Evolutionary conservation across 2,329 filamentous ascomycete species (phyloP), one percentile per base, ranked within the genome.

Genomic region (Trichoderma atrobrunneum): DNA sequence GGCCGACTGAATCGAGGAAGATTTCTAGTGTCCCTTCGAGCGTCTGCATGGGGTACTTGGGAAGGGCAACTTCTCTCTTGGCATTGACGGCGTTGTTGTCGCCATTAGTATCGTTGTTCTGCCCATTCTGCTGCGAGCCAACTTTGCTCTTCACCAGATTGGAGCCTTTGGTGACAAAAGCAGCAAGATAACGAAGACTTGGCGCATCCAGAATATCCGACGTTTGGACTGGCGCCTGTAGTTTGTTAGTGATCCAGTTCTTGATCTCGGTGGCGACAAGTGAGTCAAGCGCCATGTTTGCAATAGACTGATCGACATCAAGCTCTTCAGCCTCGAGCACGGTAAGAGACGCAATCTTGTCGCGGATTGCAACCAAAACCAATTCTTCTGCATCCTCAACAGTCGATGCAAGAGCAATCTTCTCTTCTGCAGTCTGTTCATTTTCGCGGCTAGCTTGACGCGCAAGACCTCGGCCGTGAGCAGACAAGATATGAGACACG

Each of bases 201-300:
- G 56, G 57, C 0, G 66, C 66, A 51, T 70, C 66, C 12, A 70
- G 4, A 32, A 70, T 70, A 12, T 70, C 66, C 4, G 66, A 70
- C 8, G n/a, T 70, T 28, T 70, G 66, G 11, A 62, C 39, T 7
- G 66, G 54, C 18, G 74, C 76, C 48, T 76, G 74, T 14, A 78
- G 72, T 54, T 74, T 74, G 64, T 74, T 70, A 7, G 72, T 75
- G 21, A 78, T 76, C 77, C 77, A 78, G 43, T 80, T 80, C 56
- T 77, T 73, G 34, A 81, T 66, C 74, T 81, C 79, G 3, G 79
- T 76, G 1, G 76, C 79, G 10, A 80, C 77, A 14, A 81, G 75
- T 21, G 78, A 80, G 73, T 80, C 79, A 7, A 80, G 68, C 1
- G 34, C 59, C 57, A 63, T 63, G 18, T 70, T 64, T 18, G 57